Base-by-base conservation (phyloP, 1,284 basidiomycete genomes). In the Sporisorium reilianum region DNA sequence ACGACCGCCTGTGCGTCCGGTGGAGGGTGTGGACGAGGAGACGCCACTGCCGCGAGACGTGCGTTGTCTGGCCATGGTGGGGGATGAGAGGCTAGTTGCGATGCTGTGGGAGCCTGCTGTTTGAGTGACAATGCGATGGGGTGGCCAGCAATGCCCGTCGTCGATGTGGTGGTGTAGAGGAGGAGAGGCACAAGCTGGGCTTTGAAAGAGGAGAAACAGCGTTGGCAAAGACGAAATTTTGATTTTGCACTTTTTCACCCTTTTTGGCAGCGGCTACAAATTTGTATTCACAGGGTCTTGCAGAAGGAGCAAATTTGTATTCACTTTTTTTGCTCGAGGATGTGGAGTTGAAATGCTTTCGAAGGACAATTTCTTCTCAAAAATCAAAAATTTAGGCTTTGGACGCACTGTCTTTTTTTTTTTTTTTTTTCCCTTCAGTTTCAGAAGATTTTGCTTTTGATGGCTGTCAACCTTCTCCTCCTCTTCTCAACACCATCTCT, bases 401-500 rank as follows among this genome's bases (percentile, higher is more conserved):
- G 2, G 41, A 26, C 58, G 41, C 45, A 32, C 55, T 48, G 22
- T n/a, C n/a, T n/a, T n/a, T n/a, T n/a, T n/a, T n/a, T n/a, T n/a
- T n/a, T n/a, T n/a, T 55, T 42, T 63, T 34, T 7, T 12, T 34
- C 32, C n/a, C n/a, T n/a, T n/a, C n/a, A n/a, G 32, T 7, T 34
- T 34, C 32, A 34, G 32, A 34, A 34, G 32, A 34, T 18, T 8
- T 26, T 16, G 26, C 45, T n/a, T 28, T 28, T 7, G n/a, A n/a
- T 46, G 14, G 25, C 40, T 91, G 2, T 89, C 88, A 16, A 89
- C 48, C 36, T 38, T 26, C 14, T 60, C 58, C 1, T 48, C 50
- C 14, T 45, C 44, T 3, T 48, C 51, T 30, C 50, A 49, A 38
- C 63, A 36, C 20, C 50, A 22, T 40, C 23, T 51, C 36, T 16